Evolutionary conservation across 73 alveolate genomes (phyloP).

Genomic region (Paramecium caudatum): DNA sequence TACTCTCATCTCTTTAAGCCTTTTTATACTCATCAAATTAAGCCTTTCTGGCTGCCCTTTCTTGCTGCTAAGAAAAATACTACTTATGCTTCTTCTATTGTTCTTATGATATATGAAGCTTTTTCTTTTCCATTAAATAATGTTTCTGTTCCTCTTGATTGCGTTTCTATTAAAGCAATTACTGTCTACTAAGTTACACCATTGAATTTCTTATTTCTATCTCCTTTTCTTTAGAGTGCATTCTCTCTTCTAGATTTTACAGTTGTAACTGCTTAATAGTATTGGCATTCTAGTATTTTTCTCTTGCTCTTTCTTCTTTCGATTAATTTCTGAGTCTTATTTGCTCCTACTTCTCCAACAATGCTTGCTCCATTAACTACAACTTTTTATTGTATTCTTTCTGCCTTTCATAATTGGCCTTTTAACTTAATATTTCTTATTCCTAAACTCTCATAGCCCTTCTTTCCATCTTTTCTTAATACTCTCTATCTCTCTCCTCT

Average conservation of each 20-base stretch:
- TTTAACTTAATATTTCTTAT: background rate
- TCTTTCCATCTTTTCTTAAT: conserved; percentile 34
- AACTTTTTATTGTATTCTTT: conserved; percentile 41
- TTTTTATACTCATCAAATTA: background rate
- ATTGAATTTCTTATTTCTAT: background rate
- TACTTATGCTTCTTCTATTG: background rate
- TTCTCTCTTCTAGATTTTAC: background rate
- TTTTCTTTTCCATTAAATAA: background rate
- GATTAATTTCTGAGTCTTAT: background rate
- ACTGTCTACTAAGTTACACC: background rate
- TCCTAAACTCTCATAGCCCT: background rate
- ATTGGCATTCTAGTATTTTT: conserved; percentile 35
- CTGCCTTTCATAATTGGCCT: background rate
- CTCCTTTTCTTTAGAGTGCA: conserved; percentile 48
- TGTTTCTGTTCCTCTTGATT: conserved; percentile 1
- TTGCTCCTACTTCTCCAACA: background rate
- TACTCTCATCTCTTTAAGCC: background rate
- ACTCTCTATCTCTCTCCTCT: background rate
- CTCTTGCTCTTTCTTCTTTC: conserved; percentile 48
- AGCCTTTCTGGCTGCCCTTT: conserved; percentile 1
- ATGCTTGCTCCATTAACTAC: background rate
- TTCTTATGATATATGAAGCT: background rate
- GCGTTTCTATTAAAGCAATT: background rate
- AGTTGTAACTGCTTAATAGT: background rate
- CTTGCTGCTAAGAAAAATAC: background rate